These are phyloP conservation scores for Calonectria ilicicola DNA, from an alignment of 2,329 filamentous ascomycete genomes.

Conservation along the genomic window DNA sequence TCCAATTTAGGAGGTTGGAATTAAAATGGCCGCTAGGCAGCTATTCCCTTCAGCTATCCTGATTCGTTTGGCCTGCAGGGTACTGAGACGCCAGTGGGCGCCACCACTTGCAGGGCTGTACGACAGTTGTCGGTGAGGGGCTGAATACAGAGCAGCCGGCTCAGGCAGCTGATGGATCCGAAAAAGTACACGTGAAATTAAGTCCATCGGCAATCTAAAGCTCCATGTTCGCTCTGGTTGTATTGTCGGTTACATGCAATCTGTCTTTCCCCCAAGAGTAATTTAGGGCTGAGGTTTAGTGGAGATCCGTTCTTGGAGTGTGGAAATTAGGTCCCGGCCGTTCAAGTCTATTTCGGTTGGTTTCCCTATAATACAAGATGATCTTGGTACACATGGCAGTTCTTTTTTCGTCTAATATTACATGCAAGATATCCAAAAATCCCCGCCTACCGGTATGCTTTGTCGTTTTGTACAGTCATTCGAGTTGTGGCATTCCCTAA, in stretches of 20 bases:
- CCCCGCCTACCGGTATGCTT: background rate
- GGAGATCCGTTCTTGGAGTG: background rate
- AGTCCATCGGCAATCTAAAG: too few relatives aligned
- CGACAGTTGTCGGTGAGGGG: background rate
- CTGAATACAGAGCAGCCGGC: too few relatives aligned
- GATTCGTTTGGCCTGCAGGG: conserved; percentile 1
- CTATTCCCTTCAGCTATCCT: background rate
- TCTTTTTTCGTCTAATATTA: background rate
- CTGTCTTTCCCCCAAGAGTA: background rate
- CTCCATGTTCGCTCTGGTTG: background rate
- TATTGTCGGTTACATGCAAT: too few relatives aligned
- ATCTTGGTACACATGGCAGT: background rate
- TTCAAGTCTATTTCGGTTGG: background rate
- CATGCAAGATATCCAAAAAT: background rate
- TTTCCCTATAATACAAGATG: background rate
- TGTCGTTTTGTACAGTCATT: background rate
- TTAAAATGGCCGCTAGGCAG: background rate
- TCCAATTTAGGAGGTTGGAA: background rate
- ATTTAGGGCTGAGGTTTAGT: background rate
- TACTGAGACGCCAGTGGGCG: background rate
- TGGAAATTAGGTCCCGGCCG: background rate
- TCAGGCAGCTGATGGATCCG: too few relatives aligned
- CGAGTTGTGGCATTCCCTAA: background rate
- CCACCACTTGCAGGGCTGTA: background rate
- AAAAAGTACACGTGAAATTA: too few relatives aligned